Evolutionary conservation across 495 filamentous ascomycete species (phyloP).

Genomic region (Aspergillus heteromorphus): DNA sequence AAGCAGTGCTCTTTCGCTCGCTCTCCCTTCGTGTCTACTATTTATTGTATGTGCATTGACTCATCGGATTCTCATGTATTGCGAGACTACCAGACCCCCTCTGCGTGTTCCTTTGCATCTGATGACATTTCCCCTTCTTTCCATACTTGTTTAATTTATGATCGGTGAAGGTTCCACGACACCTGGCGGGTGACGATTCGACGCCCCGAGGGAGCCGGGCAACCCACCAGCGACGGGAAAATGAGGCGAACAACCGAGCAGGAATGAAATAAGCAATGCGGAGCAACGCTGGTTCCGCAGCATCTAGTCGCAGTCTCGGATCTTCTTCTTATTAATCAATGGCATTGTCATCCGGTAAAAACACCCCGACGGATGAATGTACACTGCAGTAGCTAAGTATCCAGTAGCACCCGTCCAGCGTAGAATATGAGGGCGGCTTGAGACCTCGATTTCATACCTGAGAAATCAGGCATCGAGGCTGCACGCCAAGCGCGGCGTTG

Average conservation of each 20-base stretch:
- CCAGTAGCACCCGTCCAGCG: no score
- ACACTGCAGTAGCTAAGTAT: no score
- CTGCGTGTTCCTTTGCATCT: background rate
- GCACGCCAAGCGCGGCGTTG: background rate
- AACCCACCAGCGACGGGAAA: background rate
- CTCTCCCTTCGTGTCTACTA: constrained; percentile 6
- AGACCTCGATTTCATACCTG: background rate
- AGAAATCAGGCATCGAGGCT: background rate
- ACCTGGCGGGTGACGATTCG: background rate
- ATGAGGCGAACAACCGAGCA: background rate
- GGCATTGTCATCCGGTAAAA: background rate
- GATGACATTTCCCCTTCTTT: background rate
- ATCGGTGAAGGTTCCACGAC: background rate
- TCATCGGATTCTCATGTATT: background rate
- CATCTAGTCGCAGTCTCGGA: background rate
- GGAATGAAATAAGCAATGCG: background rate
- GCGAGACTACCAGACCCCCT: background rate
- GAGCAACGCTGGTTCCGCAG: background rate
- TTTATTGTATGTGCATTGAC: constrained; percentile 3
- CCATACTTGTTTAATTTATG: constrained; percentile 2
- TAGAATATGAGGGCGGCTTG: background rate
- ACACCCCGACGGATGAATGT: no score
- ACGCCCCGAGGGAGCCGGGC: background rate
- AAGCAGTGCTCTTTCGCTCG: no score
- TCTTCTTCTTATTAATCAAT: background rate